Evolutionary conservation across 768 basidiomycete genomes (phyloP), one percentile per base, ranked within the genome.

Genomic region (Xerocomus brunneocitrinus): DNA sequence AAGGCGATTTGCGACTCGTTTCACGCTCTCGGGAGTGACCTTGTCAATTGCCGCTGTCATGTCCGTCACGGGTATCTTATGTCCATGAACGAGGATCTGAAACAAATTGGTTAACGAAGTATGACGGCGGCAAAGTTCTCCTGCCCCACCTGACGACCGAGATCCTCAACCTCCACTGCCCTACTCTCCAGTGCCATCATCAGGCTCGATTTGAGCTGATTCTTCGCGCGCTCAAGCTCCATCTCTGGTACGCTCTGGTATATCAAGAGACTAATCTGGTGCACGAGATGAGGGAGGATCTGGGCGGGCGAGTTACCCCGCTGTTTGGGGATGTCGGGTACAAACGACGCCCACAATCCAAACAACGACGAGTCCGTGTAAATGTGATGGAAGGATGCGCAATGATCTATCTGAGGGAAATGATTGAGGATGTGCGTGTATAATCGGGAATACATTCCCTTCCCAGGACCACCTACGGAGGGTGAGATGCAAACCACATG

Each of bases 391-490:
- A 97, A 98, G 19, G 91, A 87, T 8, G 90, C 87, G 69, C 95
- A 98, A 69, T 94, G 91, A 69, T 98, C 95, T 63, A 98, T 81
- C 64, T 91, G 85, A 47, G 92, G 82, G 74, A 93, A 91, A 65
- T 91, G 88, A 69, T 98, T 98, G 53, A 98, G 84, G 63, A 98
- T 92, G 66, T 93, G 85, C 9, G 93, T 95, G 75, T 98, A 98
- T 28, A 98, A 74, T 25, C 95, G 87, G 32, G 94, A 93, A 77
- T 97, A 98, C 95, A 98, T 98, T 62, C 95, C 95, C 75, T 98
- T 98, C 14, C 95, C 95, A 3, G 95, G 95, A 4, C 95, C 95
- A 58, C 95, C 93, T 80, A 61, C 3, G 7, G 24, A 48, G 47
- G 35, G 49, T 60, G 49, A 51, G 56, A 53, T 36, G 31, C 19